Base-by-base conservation (phyloP, 495 filamentous ascomycete genomes). In the Penicillium cosmopolitanum region DNA sequence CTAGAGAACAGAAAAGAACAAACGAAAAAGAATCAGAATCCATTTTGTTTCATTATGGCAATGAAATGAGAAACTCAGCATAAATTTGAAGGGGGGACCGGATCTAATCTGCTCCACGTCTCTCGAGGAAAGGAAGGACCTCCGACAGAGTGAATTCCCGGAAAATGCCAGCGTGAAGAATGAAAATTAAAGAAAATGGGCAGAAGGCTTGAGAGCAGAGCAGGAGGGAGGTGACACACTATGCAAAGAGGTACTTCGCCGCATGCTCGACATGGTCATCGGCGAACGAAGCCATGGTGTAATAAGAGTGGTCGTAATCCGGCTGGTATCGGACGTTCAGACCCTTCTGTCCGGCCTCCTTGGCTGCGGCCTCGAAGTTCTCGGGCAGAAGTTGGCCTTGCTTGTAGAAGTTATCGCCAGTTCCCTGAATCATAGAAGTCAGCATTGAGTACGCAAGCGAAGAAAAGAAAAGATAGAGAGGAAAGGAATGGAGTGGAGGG, bases 291-390 rank as follows among this genome's bases (percentile, higher is more conserved):
- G 94, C 85, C 78, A 98, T 94, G 66, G 95, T 96, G 74, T 83
- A 97, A 72, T 98, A 98, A 54, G 91, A 96, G 73, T 98, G 95
- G 74, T 98, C 96, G 70, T 98, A 98, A 52, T 86, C 93, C 69
- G 91, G 68, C 77, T 97, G 94, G 80, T 93, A 95, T 66, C 95
- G 81, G 60, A 97, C 70, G 48, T 84, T 83, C 23, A 88, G 83
- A 40, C 85, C 84, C 50, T 78, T 72, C 44, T 90, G 81, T 0
- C 89, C 92, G 7, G 82, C 80, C 62, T 89, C 87, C 70, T 87
- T 84, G 18, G 87, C 93, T 6, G 89, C 93, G 69, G 86, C 82
- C 59, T 87, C 85, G 60, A 98, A 89, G 72, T 97, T 97, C 83
- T 98, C 96, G 3, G 93, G 94, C 16, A 97, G 81, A 53, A 98